Percentiles rank a stretch among this genome's conserved stretches.
phyloP scores from a whole-genome alignment of 179 eudicot genomes.

The Pouteria campechiana region DNA sequence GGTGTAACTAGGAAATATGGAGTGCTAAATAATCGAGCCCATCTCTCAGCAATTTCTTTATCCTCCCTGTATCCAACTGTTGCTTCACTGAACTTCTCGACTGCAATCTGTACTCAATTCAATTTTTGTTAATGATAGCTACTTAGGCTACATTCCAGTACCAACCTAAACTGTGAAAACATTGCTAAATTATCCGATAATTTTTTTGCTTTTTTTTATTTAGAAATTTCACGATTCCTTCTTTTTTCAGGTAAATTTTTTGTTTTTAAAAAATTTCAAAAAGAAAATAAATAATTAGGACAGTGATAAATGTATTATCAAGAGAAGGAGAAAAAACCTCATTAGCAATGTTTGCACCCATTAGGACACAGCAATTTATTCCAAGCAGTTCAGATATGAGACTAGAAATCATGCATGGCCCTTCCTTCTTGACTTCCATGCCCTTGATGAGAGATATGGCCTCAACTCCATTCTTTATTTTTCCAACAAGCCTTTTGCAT shows the following conservation, averaged over 20 bases:
- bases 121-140: neutral
- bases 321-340: slow-evolving; percentile 37
- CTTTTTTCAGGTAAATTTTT: too few relatives aligned
- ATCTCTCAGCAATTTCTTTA: slow-evolving; percentile 65
- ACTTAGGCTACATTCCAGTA: neutral
- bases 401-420: slow-evolving; percentile 81
- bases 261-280: too few relatives aligned
- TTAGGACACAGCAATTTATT: slow-evolving; percentile 69
- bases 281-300: too few relatives aligned
- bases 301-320: neutral
- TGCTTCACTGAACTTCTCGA: slow-evolving; percentile 90
- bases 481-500: slow-evolving; percentile 59
- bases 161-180: neutral
- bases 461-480: slow-evolving; percentile 44
- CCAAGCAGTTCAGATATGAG: slow-evolving; percentile 59
- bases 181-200: neutral
- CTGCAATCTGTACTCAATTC: slow-evolving; percentile 56
- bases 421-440: slow-evolving; percentile 90
- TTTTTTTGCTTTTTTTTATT: too few relatives aligned
- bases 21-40: slow-evolving; percentile 75
- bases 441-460: slow-evolving; percentile 94
- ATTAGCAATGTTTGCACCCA: slow-evolving; percentile 96
- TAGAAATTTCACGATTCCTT: too few relatives aligned
- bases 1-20: slow-evolving; percentile 68
- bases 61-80: slow-evolving; percentile 67